A percentile compares a stretch with the other conserved stretches of the same genome.
Evolutionary conservation across 2,329 filamentous ascomycete genomes (phyloP).

Genomic region (Myriosclerotinia curreyana): DNA sequence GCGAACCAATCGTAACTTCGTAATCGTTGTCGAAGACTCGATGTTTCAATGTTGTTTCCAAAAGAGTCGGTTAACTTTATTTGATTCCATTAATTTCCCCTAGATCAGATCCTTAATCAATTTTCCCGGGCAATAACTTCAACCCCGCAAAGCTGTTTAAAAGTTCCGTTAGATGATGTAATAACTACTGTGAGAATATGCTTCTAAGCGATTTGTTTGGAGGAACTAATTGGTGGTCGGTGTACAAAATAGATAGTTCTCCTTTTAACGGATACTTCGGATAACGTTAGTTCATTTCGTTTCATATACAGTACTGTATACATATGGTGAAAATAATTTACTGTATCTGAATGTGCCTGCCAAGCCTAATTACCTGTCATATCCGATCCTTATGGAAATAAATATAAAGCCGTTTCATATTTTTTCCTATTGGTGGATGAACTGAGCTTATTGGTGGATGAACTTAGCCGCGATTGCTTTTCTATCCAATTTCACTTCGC

Average conservation of each 20-base stretch:
- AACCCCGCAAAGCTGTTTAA: constrained; percentile 8
- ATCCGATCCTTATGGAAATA: constrained; percentile 4
- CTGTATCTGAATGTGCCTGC: neutral
- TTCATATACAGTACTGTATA: constrained; percentile 15
- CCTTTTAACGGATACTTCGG: too few relatives aligned
- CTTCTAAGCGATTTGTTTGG: neutral
- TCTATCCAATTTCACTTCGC: neutral
- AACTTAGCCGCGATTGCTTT: neutral
- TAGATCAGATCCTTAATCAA: constrained; percentile 13
- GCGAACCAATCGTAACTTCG: constrained; percentile 4
- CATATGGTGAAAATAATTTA: too few relatives aligned
- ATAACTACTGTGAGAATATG: too few relatives aligned
- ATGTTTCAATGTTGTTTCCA: constrained; percentile 4
- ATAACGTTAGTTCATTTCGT: neutral
- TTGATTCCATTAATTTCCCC: constrained; percentile 9
- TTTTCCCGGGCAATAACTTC: neutral
- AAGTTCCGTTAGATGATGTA: too few relatives aligned
- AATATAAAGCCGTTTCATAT: neutral
- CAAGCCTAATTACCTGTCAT: neutral
- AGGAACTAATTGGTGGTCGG: neutral
- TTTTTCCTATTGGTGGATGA: neutral
- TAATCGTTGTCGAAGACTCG: too few relatives aligned
- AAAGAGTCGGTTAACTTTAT: constrained; percentile 8
- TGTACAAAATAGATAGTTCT: neutral
- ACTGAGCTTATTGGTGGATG: neutral